These are phyloP conservation scores for Dovyalis caffra DNA, from an alignment of 345 rosid species.

Conservation along the genomic window DNA sequence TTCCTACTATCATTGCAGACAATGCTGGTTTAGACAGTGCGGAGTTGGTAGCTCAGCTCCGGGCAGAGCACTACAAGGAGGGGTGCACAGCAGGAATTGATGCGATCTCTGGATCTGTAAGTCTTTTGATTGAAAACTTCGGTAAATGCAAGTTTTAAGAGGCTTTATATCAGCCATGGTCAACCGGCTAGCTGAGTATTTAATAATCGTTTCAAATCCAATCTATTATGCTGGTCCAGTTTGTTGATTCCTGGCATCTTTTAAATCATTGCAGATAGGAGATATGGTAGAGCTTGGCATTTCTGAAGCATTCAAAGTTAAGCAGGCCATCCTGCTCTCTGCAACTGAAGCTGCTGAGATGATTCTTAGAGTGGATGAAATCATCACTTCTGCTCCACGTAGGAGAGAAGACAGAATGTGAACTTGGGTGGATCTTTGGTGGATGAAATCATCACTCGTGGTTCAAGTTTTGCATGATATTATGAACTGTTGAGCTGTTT, in stretches of 20 bases:
- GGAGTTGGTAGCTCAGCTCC: constrained; percentile 87
- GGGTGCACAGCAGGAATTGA: constrained; percentile 82
- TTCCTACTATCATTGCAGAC: constrained; percentile 89
- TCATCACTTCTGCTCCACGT: constrained; percentile 78
- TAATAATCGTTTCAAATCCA: no score
- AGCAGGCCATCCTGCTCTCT: constrained; percentile 88
- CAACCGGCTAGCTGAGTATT: no score
- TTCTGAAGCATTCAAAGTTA: constrained; percentile 90
- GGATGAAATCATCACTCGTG: no score
- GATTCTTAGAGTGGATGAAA: constrained; percentile 81
- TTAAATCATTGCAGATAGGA: constrained; percentile 59
- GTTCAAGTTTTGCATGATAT: no score
- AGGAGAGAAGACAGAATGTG: constrained; percentile 45
- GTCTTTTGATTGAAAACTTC: constrained; percentile 13
- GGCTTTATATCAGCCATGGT: not conserved
- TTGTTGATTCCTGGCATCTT: not conserved
- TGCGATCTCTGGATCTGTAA: constrained; percentile 91
- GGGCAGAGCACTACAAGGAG: constrained; percentile 91
- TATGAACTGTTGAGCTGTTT: no score
- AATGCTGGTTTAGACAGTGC: constrained; percentile 99
- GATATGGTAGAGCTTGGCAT: constrained; percentile 84
- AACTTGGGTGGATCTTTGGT: not conserved
- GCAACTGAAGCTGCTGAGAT: constrained; percentile 98
- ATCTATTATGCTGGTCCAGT: not conserved
- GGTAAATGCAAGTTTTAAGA: not conserved